Percentiles rank a stretch among this genome's conserved stretches.
Evolutionary conservation across 768 basidiomycete genomes (phyloP).

Genomic region (Pleurotus citrinopileatus): DNA sequence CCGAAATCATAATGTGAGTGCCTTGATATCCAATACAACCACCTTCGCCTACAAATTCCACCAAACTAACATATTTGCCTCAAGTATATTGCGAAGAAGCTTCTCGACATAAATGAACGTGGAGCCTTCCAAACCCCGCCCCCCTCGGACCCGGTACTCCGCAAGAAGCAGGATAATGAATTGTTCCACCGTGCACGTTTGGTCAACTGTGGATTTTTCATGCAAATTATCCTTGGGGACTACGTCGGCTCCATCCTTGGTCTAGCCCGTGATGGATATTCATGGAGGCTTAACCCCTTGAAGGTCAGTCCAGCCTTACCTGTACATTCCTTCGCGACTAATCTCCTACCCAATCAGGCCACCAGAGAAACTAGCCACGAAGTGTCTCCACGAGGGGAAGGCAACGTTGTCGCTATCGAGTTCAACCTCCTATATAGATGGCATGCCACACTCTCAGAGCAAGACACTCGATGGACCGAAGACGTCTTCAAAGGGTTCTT

Average conservation of each 20-base stretch:
- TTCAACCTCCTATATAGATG: slow-evolving; percentile 67
- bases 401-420: slow-evolving; percentile 75
- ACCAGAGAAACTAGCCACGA: slow-evolving; percentile 50
- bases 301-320: slow-evolving; percentile 33
- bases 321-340: background rate
- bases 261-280: slow-evolving; percentile 56
- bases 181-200: slow-evolving; percentile 72
- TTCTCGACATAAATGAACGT: slow-evolving; percentile 67
- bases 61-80: too few species aligned
- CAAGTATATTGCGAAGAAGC: slow-evolving; percentile 72
- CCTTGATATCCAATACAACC: too few species aligned
- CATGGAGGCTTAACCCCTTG: slow-evolving; percentile 71
- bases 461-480: slow-evolving; percentile 57
- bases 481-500: slow-evolving; percentile 43
- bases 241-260: slow-evolving; percentile 77
- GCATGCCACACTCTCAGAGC: slow-evolving; percentile 59
- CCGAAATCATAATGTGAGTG: slow-evolving; percentile 71
- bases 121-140: slow-evolving; percentile 37
- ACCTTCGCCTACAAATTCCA: too few species aligned
- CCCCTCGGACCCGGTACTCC: slow-evolving; percentile 20
- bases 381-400: slow-evolving; percentile 61
- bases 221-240: slow-evolving; percentile 69
- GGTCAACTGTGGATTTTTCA: slow-evolving; percentile 71
- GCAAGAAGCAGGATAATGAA: slow-evolving; percentile 63
- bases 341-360: slow-evolving; percentile 33